phyloP scores from a whole-genome alignment of 2,329 filamentous ascomycete species.

The Harringtonia lauricola region DNA sequence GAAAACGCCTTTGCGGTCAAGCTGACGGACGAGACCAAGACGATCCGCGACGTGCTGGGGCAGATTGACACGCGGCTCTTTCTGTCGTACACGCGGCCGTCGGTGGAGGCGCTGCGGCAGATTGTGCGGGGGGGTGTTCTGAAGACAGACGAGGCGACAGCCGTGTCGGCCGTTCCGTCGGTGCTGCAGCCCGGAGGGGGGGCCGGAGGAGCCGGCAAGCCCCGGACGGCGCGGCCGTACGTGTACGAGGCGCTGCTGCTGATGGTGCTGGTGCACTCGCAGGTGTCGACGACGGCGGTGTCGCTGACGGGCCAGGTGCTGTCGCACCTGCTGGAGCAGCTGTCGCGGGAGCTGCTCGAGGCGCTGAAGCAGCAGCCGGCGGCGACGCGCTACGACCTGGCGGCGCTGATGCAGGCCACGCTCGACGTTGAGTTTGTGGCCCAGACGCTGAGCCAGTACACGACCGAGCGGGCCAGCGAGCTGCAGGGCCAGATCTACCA shows the following conservation, averaged over 20 bases:
- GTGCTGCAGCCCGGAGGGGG: too few relatives aligned
- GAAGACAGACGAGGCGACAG: slow-evolving; percentile 18
- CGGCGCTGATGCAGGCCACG: slow-evolving; percentile 89
- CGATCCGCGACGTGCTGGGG: slow-evolving; percentile 76
- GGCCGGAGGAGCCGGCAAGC: too few relatives aligned
- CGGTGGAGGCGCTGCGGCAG: slow-evolving; percentile 53
- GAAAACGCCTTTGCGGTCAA: slow-evolving; percentile 91
- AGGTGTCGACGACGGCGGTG: slow-evolving; percentile 69
- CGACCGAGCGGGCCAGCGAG: slow-evolving; percentile 69
- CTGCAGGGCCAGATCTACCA: slow-evolving; percentile 81
- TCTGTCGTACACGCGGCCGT: slow-evolving; percentile 78
- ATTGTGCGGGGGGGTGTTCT: slow-evolving; percentile 65
- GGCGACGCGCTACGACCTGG: slow-evolving; percentile 52
- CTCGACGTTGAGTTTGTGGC: slow-evolving; percentile 95
- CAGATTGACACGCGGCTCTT: slow-evolving; percentile 91
- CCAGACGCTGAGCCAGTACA: slow-evolving; percentile 85
- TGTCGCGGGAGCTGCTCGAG: slow-evolving; percentile 67
- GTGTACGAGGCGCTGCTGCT: slow-evolving; percentile 78
- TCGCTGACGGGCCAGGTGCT: slow-evolving; percentile 72
- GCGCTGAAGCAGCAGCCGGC: slow-evolving; percentile 56
- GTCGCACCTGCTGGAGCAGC: slow-evolving; percentile 75
- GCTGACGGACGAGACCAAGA: slow-evolving; percentile 85
- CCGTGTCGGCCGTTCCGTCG: slow-evolving; percentile 50
- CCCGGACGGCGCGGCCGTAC: slow-evolving; percentile 72
- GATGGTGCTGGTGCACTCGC: slow-evolving; percentile 84